Conservation (phyloP, 2,329 filamentous ascomycete species). For the Penicillium italicum region DNA sequence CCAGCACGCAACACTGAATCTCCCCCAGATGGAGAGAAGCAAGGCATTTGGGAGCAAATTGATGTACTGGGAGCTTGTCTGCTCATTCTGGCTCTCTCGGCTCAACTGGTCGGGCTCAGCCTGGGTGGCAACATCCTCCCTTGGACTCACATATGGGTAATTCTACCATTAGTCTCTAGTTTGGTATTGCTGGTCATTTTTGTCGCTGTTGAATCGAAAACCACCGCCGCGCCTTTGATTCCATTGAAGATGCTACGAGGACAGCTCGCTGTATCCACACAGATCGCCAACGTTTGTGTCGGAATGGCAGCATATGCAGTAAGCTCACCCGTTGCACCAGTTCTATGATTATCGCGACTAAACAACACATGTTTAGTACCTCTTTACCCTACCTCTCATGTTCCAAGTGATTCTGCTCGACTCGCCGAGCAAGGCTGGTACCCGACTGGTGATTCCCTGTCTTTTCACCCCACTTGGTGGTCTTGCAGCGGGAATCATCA, state of each 20-base stretch:
- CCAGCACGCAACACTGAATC: slow-evolving; percentile 24
- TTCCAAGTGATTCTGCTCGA: slow-evolving; percentile 44
- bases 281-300: slow-evolving; percentile 58
- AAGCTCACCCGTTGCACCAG: slow-evolving; percentile 26
- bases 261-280: slow-evolving; percentile 52
- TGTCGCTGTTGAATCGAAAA: slow-evolving; percentile 41
- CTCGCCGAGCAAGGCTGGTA: slow-evolving; percentile 45
- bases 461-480: slow-evolving; percentile 46
- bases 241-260: slow-evolving; percentile 54
- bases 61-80: slow-evolving; percentile 58
- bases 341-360: neutral
- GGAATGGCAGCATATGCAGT: slow-evolving; percentile 62
- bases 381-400: slow-evolving; percentile 49
- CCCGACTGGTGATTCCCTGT: slow-evolving; percentile 45
- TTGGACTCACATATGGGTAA: slow-evolving; percentile 44
- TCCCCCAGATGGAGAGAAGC: neutral
- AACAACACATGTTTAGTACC: slow-evolving; percentile 31
- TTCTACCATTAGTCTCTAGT: slow-evolving; percentile 39
- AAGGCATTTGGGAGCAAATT: slow-evolving; percentile 51
- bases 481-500: slow-evolving; percentile 45
- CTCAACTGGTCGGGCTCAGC: slow-evolving; percentile 49
- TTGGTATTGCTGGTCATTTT: slow-evolving; percentile 38
- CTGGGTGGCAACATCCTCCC: slow-evolving; percentile 47
- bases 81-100: slow-evolving; percentile 56
- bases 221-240: slow-evolving; percentile 44